Percentiles rank a stretch among this genome's conserved stretches.
Conservation (phyloP, 2,329 filamentous ascomycete genomes). For the Xylariaceae sp. region DNA sequence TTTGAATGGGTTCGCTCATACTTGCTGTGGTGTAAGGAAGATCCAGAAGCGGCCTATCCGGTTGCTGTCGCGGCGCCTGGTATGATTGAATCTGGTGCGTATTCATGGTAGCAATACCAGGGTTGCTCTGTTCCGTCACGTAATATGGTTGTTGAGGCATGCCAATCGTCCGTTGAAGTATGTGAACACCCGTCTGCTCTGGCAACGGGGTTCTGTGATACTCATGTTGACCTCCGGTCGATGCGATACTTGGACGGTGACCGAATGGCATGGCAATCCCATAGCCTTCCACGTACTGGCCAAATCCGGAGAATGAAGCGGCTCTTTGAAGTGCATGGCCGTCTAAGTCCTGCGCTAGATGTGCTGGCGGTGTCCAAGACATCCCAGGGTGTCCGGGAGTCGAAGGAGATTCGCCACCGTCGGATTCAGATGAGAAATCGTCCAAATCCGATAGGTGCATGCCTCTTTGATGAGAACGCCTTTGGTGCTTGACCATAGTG, state of each 20-base stretch:
- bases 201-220: slow-evolving; percentile 43
- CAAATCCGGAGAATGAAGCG: slow-evolving; percentile 55
- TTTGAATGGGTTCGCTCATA: slow-evolving; percentile 52
- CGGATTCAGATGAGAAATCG: slow-evolving; percentile 56
- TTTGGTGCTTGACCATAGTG: slow-evolving; percentile 67
- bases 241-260: slow-evolving; percentile 46
- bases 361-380: slow-evolving; percentile 43
- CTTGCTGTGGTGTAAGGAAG: slow-evolving; percentile 50
- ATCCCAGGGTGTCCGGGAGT: slow-evolving; percentile 55
- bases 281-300: slow-evolving; percentile 47
- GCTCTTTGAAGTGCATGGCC: slow-evolving; percentile 47
- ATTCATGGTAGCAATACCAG: slow-evolving; percentile 61
- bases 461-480: slow-evolving; percentile 59
- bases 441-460: slow-evolving; percentile 55
- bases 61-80: slow-evolving; percentile 50
- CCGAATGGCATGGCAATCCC: slow-evolving; percentile 43
- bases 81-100: slow-evolving; percentile 50
- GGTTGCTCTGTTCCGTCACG: slow-evolving; percentile 60
- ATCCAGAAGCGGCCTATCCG: slow-evolving; percentile 46
- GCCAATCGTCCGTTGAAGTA: slow-evolving; percentile 49
- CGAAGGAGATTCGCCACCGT: slow-evolving; percentile 56
- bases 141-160: slow-evolving; percentile 50
- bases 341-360: slow-evolving; percentile 37
- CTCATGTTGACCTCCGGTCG: slow-evolving; percentile 42
- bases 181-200: slow-evolving; percentile 45